Percentiles rank a stretch among this genome's conserved stretches.
Conservation (phyloP, 169 alveolate genomes). For the Eimeria brunetti region DNA sequence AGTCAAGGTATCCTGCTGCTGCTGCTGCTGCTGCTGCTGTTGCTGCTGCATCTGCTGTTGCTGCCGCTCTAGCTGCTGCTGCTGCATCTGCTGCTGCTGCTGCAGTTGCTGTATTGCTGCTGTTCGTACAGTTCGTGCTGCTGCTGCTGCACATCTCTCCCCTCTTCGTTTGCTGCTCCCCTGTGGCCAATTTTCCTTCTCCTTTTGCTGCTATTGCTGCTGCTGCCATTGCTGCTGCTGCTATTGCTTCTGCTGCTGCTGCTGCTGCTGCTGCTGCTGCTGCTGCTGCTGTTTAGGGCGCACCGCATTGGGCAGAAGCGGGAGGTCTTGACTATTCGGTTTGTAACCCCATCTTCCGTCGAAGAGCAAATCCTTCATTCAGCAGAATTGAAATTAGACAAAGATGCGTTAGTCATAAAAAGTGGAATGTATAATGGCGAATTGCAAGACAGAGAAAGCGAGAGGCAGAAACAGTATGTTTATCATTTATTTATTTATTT, state of each 20-base stretch:
- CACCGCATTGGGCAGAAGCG: conserved; percentile 97
- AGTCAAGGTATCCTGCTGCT: conserved; percentile 84
- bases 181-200: not conserved
- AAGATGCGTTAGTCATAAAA: conserved; percentile 86
- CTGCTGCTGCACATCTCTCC: conserved; percentile 87
- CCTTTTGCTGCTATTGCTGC: not conserved
- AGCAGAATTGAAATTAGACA: conserved; percentile 89
- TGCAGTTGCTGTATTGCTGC: not conserved
- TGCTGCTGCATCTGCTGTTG: not conserved
- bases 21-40: not conserved
- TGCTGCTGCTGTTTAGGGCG: conserved; percentile 88
- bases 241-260: not conserved
- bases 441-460: conserved; percentile 66
- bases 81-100: not conserved
- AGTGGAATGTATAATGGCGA: conserved; percentile 86
- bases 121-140: conserved; percentile 83
- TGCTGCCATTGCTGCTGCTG: not conserved
- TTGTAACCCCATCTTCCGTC: conserved; percentile 94
- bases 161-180: not conserved
- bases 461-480: conserved; percentile 58
- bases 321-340: conserved; percentile 94
- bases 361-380: conserved; percentile 96
- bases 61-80: not conserved
- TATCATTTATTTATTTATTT: not conserved
- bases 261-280: conserved; percentile 89